phyloP scores from a whole-genome alignment of 106 monocot genomes.

The Vanilla planifolia region DNA sequence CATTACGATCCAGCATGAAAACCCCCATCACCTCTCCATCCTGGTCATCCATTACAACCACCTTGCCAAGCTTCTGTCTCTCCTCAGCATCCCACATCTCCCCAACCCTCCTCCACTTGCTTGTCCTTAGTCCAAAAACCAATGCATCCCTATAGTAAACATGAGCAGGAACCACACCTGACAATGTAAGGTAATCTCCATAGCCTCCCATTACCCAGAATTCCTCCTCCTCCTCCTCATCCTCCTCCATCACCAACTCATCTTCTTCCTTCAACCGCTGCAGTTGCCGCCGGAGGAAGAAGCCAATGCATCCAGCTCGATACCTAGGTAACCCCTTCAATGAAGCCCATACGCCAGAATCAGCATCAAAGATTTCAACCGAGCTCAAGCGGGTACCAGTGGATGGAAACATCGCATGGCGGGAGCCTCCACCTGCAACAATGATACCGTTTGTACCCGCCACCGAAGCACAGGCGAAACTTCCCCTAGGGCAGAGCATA shows the following conservation, averaged over 20 bases:
- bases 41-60: constrained; percentile 42
- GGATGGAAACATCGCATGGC: constrained; percentile 61
- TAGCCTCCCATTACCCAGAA: constrained; percentile 98
- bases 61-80: constrained; percentile 53
- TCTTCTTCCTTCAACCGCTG: background rate
- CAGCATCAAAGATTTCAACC: constrained; percentile 34
- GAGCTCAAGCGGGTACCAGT: constrained; percentile 52
- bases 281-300: constrained; percentile 12
- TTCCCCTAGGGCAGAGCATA: constrained; percentile 63
- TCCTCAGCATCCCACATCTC: constrained; percentile 83
- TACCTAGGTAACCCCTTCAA: constrained; percentile 27
- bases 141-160: constrained; percentile 65
- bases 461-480: constrained; percentile 57
- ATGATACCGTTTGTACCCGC: constrained; percentile 16
- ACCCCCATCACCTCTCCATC: constrained; percentile 30
- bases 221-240: constrained; percentile 41
- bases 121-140: constrained; percentile 57
- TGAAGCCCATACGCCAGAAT: constrained; percentile 35
- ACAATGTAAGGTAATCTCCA: constrained; percentile 49
- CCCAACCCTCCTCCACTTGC: constrained; percentile 70
- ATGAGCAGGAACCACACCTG: constrained; percentile 63
- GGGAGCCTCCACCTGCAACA: constrained; percentile 83
- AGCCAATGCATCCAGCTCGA: constrained; percentile 68
- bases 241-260: background rate
- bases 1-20: constrained; percentile 71